phyloP scores from a whole-genome alignment of 169 alveolate species.

The Plasmodium reichenowi region DNA sequence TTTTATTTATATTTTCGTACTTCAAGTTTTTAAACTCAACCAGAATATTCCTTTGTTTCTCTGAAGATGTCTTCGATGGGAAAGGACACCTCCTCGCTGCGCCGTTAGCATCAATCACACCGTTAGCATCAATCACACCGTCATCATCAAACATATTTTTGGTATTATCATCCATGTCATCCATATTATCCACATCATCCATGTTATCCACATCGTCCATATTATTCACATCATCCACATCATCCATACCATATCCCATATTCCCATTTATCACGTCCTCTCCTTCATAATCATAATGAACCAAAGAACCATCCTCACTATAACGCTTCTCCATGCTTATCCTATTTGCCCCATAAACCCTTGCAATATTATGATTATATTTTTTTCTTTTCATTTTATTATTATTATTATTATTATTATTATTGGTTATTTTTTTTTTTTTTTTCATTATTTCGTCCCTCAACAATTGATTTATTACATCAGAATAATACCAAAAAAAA shows the following conservation, averaged over 20 bases:
- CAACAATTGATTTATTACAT: slow-evolving; percentile 16
- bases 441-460: not conserved
- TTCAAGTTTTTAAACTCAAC: not conserved
- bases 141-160: not conserved
- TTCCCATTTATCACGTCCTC: not conserved
- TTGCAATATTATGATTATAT: not conserved
- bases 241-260: not conserved
- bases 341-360: not conserved
- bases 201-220: not conserved
- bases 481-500: slow-evolving; percentile 63
- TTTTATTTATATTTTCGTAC: not conserved
- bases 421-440: not conserved
- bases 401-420: too few species aligned
- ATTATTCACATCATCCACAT: not conserved
- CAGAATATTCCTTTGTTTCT: not conserved
- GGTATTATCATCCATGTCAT: too few species aligned
- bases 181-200: too few species aligned
- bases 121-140: not conserved
- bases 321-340: too few species aligned
- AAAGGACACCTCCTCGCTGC: not conserved
- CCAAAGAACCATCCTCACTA: too few species aligned
- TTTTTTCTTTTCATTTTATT: not conserved
- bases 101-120: not conserved
- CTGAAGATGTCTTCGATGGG: not conserved
- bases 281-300: too few species aligned